A percentile compares a stretch with the other conserved stretches of the same genome.
phyloP scores from a whole-genome alignment of 2,329 filamentous ascomycete genomes.

The Plectosphaerella plurivora region DNA sequence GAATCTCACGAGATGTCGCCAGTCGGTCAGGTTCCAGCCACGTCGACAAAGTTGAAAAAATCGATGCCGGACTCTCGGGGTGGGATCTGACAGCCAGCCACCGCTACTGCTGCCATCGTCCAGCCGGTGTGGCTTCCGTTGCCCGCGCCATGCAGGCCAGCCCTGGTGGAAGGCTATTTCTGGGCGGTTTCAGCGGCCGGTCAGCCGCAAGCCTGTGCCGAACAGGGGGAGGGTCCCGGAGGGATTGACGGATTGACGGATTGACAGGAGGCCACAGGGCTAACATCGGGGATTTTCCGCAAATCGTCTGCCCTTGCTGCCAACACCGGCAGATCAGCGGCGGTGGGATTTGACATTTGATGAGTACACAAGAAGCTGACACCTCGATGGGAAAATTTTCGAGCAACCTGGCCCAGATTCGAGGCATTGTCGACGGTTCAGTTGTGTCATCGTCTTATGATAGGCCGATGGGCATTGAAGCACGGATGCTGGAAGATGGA shows the following conservation, averaged over 20 bases:
- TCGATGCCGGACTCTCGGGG: no score
- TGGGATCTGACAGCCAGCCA: neutral
- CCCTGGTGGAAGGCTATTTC: neutral
- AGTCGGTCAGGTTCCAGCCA: no score
- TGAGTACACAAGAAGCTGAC: neutral
- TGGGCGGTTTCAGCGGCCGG: neutral
- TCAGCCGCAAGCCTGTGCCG: neutral
- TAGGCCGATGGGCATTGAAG: neutral
- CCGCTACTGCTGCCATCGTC: neutral
- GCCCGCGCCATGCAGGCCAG: neutral
- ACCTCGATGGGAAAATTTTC: neutral
- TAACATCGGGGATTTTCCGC: neutral
- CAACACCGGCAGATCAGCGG: neutral
- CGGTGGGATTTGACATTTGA: neutral
- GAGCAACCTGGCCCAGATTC: neutral
- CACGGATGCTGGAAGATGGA: no score
- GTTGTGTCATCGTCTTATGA: neutral
- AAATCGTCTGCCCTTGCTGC: neutral
- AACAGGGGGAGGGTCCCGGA: neutral
- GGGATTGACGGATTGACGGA: neutral
- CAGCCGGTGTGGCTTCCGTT: neutral
- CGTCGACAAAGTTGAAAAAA: no score
- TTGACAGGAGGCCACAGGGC: neutral
- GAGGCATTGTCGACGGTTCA: neutral
- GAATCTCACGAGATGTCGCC: no score